A percentile compares a stretch with the other conserved stretches of the same genome.
phyloP scores from a whole-genome alignment of 306 rosid species.

The Cicer yamashitae region DNA sequence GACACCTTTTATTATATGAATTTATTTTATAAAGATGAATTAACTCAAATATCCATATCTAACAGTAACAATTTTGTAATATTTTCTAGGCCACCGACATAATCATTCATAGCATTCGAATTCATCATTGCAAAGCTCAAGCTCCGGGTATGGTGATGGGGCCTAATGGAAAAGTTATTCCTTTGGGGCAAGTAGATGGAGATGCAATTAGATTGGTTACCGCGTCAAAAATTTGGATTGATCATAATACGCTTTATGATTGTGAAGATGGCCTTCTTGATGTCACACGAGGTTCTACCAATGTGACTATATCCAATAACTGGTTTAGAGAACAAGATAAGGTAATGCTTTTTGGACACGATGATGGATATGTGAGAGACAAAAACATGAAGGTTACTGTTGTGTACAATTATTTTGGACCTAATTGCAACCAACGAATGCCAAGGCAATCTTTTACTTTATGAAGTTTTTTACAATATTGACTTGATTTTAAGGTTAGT shows the following conservation, averaged over 20 bases:
- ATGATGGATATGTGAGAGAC: conserved; percentile 49
- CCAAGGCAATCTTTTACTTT: conserved; percentile 21
- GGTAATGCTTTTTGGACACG: conserved; percentile 57
- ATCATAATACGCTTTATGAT: conserved; percentile 48
- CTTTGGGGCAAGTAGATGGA: conserved; percentile 46
- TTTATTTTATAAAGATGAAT: too few species aligned
- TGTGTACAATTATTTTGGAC: conserved; percentile 54
- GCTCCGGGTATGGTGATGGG: conserved; percentile 46
- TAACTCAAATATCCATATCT: too few species aligned
- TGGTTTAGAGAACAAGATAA: conserved; percentile 50
- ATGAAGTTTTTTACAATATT: not conserved
- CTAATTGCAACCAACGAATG: conserved; percentile 50
- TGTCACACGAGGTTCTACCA: conserved; percentile 49
- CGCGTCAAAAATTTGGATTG: conserved; percentile 49
- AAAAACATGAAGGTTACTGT: conserved; percentile 44
- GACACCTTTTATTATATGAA: too few species aligned
- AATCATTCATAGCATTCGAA: conserved; percentile 44
- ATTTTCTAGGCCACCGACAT: conserved; percentile 33
- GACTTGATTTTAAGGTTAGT: not conserved
- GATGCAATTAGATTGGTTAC: conserved; percentile 50
- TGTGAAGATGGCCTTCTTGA: conserved; percentile 49
- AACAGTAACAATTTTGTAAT: too few species aligned
- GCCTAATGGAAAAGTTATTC: conserved; percentile 43
- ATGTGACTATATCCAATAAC: conserved; percentile 49
- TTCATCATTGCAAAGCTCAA: conserved; percentile 51